Conservation (phyloP, 2,329 filamentous ascomycete genomes). For the Arachnomyces sp. region DNA sequence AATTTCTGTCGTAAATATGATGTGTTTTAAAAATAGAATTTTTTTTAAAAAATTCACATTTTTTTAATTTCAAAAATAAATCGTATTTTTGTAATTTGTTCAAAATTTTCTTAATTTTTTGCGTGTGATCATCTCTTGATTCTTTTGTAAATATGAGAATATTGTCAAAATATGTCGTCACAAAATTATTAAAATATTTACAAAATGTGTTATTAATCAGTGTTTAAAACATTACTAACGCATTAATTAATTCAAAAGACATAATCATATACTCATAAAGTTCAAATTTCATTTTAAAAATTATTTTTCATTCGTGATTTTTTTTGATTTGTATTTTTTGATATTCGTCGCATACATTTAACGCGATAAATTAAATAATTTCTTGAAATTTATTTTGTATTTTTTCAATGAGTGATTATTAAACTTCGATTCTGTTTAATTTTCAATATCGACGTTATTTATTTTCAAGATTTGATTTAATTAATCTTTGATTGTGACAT, state of each 20-base stretch:
- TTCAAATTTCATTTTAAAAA: slow-evolving; percentile 10
- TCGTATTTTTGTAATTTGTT: slow-evolving; percentile 6
- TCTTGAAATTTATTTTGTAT: slow-evolving; percentile 12
- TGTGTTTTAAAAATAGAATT: too few relatives aligned
- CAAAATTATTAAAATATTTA: slow-evolving; percentile 17
- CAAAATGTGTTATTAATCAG: slow-evolving; percentile 12
- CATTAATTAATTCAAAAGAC: slow-evolving; percentile 7
- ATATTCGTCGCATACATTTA: slow-evolving; percentile 18
- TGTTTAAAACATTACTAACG: slow-evolving; percentile 7
- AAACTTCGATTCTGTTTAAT: too few relatives aligned
- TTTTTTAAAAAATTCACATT: background rate
- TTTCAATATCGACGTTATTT: too few relatives aligned
- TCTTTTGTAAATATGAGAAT: slow-evolving; percentile 11
- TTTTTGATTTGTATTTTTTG: slow-evolving; percentile 17
- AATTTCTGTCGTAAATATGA: background rate
- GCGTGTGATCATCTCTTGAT: background rate
- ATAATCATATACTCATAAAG: slow-evolving; percentile 14
- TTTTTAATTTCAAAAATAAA: background rate
- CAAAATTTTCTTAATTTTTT: slow-evolving; percentile 6
- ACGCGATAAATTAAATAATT: slow-evolving; percentile 14
- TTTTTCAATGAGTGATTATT: slow-evolving; percentile 17
- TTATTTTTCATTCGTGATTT: slow-evolving; percentile 21
- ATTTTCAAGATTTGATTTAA: too few relatives aligned
- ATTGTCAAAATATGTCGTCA: slow-evolving; percentile 18
- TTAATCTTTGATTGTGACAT: too few relatives aligned